Evolutionary conservation across 768 basidiomycete species (phyloP).

Genomic region (Kwoniella sp.): DNA sequence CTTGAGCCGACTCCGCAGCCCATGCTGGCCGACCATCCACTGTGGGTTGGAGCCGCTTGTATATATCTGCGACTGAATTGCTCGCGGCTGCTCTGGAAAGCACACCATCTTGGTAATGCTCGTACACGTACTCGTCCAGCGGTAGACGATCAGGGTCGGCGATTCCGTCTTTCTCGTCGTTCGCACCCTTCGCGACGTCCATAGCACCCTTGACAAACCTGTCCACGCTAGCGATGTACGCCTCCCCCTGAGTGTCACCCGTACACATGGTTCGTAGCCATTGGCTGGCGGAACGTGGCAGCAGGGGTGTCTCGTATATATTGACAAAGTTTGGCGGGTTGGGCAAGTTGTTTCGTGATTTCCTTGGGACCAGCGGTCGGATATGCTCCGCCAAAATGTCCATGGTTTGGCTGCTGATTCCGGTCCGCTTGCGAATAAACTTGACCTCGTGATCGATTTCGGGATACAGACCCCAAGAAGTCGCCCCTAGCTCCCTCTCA

Average conservation of each 20-base stretch:
- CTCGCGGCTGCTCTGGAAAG: slow-evolving; percentile 1
- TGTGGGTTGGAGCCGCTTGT: background rate
- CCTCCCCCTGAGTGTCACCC: slow-evolving; percentile 38
- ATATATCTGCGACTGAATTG: background rate
- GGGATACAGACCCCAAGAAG: slow-evolving; percentile 27
- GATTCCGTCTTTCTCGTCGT: background rate
- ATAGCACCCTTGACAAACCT: slow-evolving; percentile 42
- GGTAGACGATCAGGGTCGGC: slow-evolving; percentile 3
- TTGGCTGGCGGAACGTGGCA: slow-evolving; percentile 6
- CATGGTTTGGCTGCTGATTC: too few species aligned
- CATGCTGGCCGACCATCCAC: background rate
- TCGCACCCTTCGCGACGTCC: background rate
- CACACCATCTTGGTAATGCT: slow-evolving; percentile 13
- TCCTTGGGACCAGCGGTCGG: slow-evolving; percentile 15
- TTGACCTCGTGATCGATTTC: slow-evolving; percentile 29
- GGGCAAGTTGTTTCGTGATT: background rate
- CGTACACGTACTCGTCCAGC: slow-evolving; percentile 26
- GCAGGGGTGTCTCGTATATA: slow-evolving; percentile 21
- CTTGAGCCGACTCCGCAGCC: background rate
- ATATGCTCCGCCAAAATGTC: slow-evolving; percentile 24
- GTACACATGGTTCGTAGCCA: slow-evolving; percentile 34
- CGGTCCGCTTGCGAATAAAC: slow-evolving; percentile 12
- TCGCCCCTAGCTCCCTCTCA: slow-evolving; percentile 14
- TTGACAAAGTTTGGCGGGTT: slow-evolving; percentile 17
- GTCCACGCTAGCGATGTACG: slow-evolving; percentile 37